Evolutionary conservation across 306 rosid species (phyloP), one percentile per base, ranked within the genome.

Genomic region (Cucumis melo): DNA sequence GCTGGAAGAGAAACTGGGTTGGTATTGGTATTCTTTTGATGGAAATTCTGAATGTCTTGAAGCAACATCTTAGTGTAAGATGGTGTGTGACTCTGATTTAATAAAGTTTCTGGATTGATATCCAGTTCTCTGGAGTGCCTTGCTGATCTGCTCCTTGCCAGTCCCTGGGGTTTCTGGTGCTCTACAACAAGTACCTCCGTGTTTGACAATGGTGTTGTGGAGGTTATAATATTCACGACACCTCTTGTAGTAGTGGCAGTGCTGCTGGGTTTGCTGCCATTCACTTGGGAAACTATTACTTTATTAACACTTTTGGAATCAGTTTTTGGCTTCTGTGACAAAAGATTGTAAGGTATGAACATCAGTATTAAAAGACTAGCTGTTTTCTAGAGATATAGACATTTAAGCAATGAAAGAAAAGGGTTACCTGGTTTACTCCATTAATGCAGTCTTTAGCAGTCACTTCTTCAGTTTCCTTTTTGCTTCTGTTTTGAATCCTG

Each of bases 21-120:
- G 29, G 89, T 38, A 38, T 38, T 38, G 41, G 41, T 5, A 57
- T n/a, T 90, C 88, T 90, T 92, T 74, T 91, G 97, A 84, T 94
- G 98, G 85, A 94, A 91, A 73, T 90, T 91, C 32, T 94, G 91
- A 77, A 94, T 94, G 84, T 94, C 98, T 82, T 90, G 86, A 34
- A 94, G 94, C 78, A 94, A 82, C 24, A 91, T 73, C 20, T 88
- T 78, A 50, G 97, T 88, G 85, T 94, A 94, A 21, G 95, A 90
- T 34, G 88, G 91, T 32, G 86, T 81, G 29, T 92, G 82, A 74
- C 62, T 78, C 12, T 67, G 70, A 41, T 75, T 79, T 79, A 76
- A 27, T 10, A 81, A 66, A 73, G 80, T 75, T 86, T 91, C 97
- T 56, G 87, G 88, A 55, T 81, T 86, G 78, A 86, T 60, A 78